Evolutionary conservation across 2,329 filamentous ascomycete species (phyloP).

Genomic region (Fusarium camptoceras): DNA sequence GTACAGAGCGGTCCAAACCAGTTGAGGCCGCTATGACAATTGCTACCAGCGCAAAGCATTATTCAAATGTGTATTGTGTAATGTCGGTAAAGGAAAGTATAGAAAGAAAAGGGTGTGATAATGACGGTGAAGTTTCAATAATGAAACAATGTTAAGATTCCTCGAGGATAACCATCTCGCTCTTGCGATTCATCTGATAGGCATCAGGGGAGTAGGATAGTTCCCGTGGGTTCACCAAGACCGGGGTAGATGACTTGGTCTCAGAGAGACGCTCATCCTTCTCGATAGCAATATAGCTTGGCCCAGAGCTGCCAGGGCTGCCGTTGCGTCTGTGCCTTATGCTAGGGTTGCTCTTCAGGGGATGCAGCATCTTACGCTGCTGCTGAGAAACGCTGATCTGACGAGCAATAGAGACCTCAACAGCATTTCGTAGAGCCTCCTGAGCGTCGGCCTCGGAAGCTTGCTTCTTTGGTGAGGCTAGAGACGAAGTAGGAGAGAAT

Average conservation of each 20-base stretch:
- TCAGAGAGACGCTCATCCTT: slow-evolving; percentile 49
- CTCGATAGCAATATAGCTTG: slow-evolving; percentile 39
- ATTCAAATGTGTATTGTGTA: slow-evolving; percentile 18
- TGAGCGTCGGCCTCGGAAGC: slow-evolving; percentile 34
- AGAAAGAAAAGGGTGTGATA: background rate
- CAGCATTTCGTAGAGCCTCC: slow-evolving; percentile 63
- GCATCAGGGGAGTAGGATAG: slow-evolving; percentile 48
- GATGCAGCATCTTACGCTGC: slow-evolving; percentile 70
- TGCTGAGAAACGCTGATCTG: slow-evolving; percentile 74
- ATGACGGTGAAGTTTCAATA: background rate
- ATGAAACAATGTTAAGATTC: slow-evolving; percentile 36
- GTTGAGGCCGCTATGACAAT: slow-evolving; percentile 22
- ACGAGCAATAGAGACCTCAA: slow-evolving; percentile 74
- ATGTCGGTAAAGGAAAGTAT: slow-evolving; percentile 6
- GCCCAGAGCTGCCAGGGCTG: slow-evolving; percentile 21
- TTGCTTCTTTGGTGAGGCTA: slow-evolving; percentile 43
- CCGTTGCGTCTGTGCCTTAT: slow-evolving; percentile 37
- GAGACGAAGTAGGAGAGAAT: slow-evolving; percentile 31
- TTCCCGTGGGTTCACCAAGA: slow-evolving; percentile 55
- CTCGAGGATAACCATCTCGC: slow-evolving; percentile 61
- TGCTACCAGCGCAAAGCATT: slow-evolving; percentile 36
- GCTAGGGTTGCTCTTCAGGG: slow-evolving; percentile 57
- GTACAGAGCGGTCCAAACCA: slow-evolving; percentile 28
- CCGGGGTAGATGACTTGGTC: slow-evolving; percentile 60
- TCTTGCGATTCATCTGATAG: slow-evolving; percentile 64